phyloP scores from a whole-genome alignment of 169 alveolate species.

The Toxoplasma gondii region DNA sequence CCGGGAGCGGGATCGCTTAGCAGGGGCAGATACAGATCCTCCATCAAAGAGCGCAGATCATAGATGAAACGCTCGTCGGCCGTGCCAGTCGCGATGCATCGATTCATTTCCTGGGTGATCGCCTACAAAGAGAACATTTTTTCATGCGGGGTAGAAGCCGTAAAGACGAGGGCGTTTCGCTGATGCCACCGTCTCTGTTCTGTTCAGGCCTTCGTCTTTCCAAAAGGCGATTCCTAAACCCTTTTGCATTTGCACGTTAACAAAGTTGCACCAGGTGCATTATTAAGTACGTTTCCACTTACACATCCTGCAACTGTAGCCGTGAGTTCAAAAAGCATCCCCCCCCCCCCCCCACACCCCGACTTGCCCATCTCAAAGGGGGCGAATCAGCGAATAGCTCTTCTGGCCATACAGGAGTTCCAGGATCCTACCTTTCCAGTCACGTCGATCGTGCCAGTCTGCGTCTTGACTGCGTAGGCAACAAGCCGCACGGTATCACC shows the following conservation, averaged over 20 bases:
- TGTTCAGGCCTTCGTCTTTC: too few species aligned
- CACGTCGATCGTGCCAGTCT: slow-evolving; percentile 46
- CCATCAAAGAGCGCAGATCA: slow-evolving; percentile 45
- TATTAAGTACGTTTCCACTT: too few species aligned
- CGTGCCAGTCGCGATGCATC: slow-evolving; percentile 44
- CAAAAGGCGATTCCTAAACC: too few species aligned
- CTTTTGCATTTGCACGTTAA: too few species aligned
- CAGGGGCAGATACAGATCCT: slow-evolving; percentile 50
- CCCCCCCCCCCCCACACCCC: too few species aligned
- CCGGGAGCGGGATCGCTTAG: background rate
- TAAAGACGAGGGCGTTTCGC: background rate
- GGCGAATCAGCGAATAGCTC: too few species aligned
- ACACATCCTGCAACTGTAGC: too few species aligned
- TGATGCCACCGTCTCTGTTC: too few species aligned
- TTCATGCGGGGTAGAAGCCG: background rate
- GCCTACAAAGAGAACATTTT: background rate
- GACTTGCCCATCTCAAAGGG: too few species aligned
- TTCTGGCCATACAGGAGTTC: too few species aligned
- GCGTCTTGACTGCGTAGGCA: slow-evolving; percentile 43
- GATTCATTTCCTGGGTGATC: slow-evolving; percentile 57
- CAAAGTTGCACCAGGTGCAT: too few species aligned
- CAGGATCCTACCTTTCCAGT: slow-evolving; percentile 50
- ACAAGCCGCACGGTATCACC: background rate
- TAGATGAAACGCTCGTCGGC: slow-evolving; percentile 26
- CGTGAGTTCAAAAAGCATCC: too few species aligned